Evolutionary conservation across 176 grass and related monocot species (phyloP).

Genomic region (Oryza longistaminata): DNA sequence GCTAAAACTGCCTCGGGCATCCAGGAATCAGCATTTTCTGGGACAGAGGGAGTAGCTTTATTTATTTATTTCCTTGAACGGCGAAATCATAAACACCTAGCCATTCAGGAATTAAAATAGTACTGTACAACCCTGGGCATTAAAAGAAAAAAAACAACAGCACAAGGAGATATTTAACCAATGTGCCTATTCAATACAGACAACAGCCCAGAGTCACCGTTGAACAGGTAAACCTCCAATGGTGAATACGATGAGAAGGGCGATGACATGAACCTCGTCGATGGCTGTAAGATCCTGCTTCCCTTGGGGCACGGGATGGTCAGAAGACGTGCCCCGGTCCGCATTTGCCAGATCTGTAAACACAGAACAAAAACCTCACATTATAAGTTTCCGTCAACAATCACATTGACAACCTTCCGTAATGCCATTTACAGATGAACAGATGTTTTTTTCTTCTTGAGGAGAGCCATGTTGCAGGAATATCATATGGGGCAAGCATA

Average conservation of each 20-base stretch:
- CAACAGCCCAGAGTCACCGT: slow-evolving; percentile 88
- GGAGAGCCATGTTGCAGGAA: slow-evolving; percentile 1
- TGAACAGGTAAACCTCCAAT: slow-evolving; percentile 83
- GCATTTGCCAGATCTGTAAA: slow-evolving; percentile 93
- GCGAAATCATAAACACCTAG: slow-evolving; percentile 1
- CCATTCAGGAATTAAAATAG: slow-evolving; percentile 1
- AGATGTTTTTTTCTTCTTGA: background rate
- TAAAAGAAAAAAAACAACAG: background rate
- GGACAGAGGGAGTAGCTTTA: background rate
- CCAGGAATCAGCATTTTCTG: too few relatives aligned
- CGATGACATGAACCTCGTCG: slow-evolving; percentile 48
- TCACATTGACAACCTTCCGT: background rate
- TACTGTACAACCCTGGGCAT: slow-evolving; percentile 28
- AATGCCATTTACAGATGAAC: background rate
- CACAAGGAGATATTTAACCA: slow-evolving; percentile 42
- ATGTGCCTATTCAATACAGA: slow-evolving; percentile 80
- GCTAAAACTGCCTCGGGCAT: too few relatives aligned
- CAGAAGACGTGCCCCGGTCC: slow-evolving; percentile 75
- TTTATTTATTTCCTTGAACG: background rate
- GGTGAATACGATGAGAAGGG: slow-evolving; percentile 54
- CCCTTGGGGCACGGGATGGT: slow-evolving; percentile 89
- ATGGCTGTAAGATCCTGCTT: slow-evolving; percentile 79
- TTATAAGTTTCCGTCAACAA: background rate
- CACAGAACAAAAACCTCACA: background rate
- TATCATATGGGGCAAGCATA: background rate